Conservation (phyloP, 1,139 yeast genomes). For the Candida freyschussii region DNA sequence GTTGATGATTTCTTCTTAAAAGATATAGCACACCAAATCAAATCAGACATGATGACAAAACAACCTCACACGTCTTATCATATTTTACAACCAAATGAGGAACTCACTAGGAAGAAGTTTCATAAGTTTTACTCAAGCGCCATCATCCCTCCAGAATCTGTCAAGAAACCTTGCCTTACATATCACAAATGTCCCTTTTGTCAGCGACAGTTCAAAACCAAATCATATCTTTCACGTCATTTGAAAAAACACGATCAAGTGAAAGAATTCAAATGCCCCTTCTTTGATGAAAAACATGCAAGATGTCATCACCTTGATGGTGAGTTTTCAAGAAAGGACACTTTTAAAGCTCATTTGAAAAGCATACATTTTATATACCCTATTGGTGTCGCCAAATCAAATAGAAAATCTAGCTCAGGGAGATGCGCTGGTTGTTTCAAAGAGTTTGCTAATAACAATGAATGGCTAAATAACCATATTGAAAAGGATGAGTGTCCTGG, state of each 20-base stretch:
- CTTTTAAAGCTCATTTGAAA: conserved; percentile 84
- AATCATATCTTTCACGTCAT: conserved; percentile 87
- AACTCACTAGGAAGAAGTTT: conserved; percentile 3
- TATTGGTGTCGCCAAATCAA: conserved; percentile 65
- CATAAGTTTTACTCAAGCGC: conserved; percentile 9
- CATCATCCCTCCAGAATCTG: too few species aligned
- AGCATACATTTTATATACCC: conserved; percentile 85
- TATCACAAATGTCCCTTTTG: conserved; percentile 52
- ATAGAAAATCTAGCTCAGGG: conserved; percentile 59
- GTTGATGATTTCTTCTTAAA: conserved; percentile 13
- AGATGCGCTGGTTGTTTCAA: conserved; percentile 78
- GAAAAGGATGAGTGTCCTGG: conserved; percentile 66
- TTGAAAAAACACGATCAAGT: conserved; percentile 71
- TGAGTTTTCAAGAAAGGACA: conserved; percentile 85
- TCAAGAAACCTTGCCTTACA: conserved; percentile 7
- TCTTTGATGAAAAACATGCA: conserved; percentile 41
- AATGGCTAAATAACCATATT: conserved; percentile 79
- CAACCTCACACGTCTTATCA: too few species aligned
- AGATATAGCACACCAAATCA: conserved; percentile 10
- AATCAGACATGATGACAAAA: conserved; percentile 3
- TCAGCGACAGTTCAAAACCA: conserved; percentile 65
- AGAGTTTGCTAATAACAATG: conserved; percentile 62
- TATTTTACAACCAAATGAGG: too few species aligned
- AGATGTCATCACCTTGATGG: conserved; percentile 85
- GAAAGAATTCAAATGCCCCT: conserved; percentile 84